These are phyloP conservation scores for Baudoinia panamericana DNA, from an alignment of 495 filamentous ascomycete genomes.

Conservation along the genomic window DNA sequence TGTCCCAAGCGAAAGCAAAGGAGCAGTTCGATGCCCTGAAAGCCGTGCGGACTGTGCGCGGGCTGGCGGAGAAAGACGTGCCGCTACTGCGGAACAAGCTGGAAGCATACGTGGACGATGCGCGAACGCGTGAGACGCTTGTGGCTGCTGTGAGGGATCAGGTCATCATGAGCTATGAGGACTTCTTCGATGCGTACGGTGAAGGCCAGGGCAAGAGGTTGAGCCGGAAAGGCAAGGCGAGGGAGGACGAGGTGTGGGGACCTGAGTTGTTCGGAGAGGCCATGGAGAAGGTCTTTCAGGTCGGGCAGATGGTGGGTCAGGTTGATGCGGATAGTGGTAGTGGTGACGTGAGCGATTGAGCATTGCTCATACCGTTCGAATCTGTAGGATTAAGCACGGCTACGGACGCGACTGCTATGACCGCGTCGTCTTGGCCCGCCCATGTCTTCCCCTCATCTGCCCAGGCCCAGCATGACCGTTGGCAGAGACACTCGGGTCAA, in stretches of 20 bases:
- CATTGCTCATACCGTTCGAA: not conserved
- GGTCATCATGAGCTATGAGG: constrained; percentile 27
- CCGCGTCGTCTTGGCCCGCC: not conserved
- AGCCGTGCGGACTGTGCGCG: constrained; percentile 28
- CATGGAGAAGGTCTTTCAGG: constrained; percentile 17
- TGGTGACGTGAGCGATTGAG: constrained; percentile 12
- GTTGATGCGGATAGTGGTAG: constrained; percentile 4
- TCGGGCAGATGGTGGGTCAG: constrained; percentile 13
- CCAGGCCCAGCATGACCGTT: constrained; percentile 5
- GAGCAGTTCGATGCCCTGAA: constrained; percentile 24
- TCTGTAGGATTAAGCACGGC: no score
- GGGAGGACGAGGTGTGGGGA: constrained; percentile 39
- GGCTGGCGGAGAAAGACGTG: constrained; percentile 41
- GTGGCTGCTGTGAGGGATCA: constrained; percentile 31
- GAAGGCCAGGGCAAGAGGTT: constrained; percentile 32
- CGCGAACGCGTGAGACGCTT: constrained; percentile 29
- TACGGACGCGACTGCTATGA: constrained; percentile 11
- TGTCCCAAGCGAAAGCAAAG: constrained; percentile 15
- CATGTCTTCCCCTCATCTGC: constrained; percentile 1
- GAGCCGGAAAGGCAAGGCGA: constrained; percentile 47
- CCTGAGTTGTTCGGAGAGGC: constrained; percentile 29
- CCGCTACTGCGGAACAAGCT: constrained; percentile 39
- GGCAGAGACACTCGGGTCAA: not conserved
- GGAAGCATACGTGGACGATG: constrained; percentile 34
- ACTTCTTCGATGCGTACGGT: constrained; percentile 30